phyloP scores from a whole-genome alignment of 2,329 filamentous ascomycete genomes.

The Aspergillus tamarii region DNA sequence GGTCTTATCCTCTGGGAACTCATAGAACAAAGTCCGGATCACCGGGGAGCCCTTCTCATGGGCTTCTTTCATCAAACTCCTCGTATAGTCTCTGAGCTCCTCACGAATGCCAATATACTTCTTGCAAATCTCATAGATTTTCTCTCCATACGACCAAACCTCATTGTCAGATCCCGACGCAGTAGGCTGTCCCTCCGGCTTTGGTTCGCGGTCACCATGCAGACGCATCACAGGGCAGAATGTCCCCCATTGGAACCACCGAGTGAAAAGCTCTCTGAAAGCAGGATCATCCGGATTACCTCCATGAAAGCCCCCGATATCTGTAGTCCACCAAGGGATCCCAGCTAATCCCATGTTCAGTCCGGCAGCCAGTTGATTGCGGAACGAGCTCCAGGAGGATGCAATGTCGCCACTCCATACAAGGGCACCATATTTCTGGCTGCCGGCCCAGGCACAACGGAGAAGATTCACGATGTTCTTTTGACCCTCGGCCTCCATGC shows the following conservation, averaged over 20 bases:
- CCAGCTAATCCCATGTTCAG: constrained; percentile 68
- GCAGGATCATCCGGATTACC: constrained; percentile 58
- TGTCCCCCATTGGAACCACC: constrained; percentile 72
- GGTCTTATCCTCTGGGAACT: constrained; percentile 59
- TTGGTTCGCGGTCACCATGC: constrained; percentile 67
- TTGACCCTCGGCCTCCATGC: constrained; percentile 57
- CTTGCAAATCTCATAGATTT: constrained; percentile 63
- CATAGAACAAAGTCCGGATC: constrained; percentile 66
- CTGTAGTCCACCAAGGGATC: constrained; percentile 71
- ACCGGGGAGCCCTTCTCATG: constrained; percentile 63
- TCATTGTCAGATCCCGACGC: constrained; percentile 47
- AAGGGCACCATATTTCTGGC: constrained; percentile 66
- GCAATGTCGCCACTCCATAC: constrained; percentile 72
- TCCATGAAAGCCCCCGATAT: constrained; percentile 72
- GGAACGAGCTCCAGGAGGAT: constrained; percentile 62
- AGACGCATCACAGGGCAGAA: constrained; percentile 70
- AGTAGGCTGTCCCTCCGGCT: constrained; percentile 36
- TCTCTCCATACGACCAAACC: constrained; percentile 67
- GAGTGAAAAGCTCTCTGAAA: constrained; percentile 66
- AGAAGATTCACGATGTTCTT: constrained; percentile 62
- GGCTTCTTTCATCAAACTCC: constrained; percentile 62
- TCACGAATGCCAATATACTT: constrained; percentile 64
- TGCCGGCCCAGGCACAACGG: constrained; percentile 61
- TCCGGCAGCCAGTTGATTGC: constrained; percentile 64
- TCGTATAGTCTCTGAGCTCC: constrained; percentile 60